phyloP scores from a whole-genome alignment of 192 early-diverging fungal genomes.

The Coemansia sp. region DNA sequence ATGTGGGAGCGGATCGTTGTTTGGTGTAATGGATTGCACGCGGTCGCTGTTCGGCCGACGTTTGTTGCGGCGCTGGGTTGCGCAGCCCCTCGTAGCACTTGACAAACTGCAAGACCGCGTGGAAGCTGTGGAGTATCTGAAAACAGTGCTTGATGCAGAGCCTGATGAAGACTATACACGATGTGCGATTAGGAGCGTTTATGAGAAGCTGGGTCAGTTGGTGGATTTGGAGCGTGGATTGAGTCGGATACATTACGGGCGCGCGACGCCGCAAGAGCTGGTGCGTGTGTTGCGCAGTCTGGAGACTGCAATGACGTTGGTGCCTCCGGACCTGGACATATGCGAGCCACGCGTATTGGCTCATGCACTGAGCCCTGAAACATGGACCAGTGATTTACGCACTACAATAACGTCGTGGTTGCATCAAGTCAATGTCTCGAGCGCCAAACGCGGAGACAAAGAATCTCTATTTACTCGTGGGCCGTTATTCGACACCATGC shows the following conservation, averaged over 20 bases:
- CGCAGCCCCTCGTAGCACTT: constrained; percentile 73
- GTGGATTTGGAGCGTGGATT: constrained; percentile 94
- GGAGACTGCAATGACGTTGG: constrained; percentile 37
- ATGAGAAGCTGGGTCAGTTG: constrained; percentile 54
- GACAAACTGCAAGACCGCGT: constrained; percentile 67
- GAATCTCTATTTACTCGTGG: constrained; percentile 58
- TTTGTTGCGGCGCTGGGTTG: constrained; percentile 77
- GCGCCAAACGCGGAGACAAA: constrained; percentile 55
- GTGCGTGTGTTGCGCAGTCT: constrained; percentile 64
- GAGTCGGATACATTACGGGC: constrained; percentile 79
- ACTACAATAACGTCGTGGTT: constrained; percentile 35
- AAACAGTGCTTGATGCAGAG: constrained; percentile 47
- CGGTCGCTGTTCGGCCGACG: constrained; percentile 88
- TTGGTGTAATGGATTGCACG: constrained; percentile 78
- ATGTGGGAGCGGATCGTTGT: constrained; percentile 71
- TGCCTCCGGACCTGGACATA: constrained; percentile 13
- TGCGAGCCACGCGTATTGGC: constrained; percentile 25
- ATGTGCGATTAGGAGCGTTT: constrained; percentile 38
- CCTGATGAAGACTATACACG: background rate
- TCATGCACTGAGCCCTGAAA: constrained; percentile 39
- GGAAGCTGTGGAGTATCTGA: constrained; percentile 81
- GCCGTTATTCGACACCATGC: constrained; percentile 53
- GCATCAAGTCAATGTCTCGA: constrained; percentile 44
- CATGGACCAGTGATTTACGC: constrained; percentile 38
- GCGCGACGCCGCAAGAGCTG: constrained; percentile 81